phyloP scores from a whole-genome alignment of 805 yeast genomes.

The Torulaspora indica region DNA sequence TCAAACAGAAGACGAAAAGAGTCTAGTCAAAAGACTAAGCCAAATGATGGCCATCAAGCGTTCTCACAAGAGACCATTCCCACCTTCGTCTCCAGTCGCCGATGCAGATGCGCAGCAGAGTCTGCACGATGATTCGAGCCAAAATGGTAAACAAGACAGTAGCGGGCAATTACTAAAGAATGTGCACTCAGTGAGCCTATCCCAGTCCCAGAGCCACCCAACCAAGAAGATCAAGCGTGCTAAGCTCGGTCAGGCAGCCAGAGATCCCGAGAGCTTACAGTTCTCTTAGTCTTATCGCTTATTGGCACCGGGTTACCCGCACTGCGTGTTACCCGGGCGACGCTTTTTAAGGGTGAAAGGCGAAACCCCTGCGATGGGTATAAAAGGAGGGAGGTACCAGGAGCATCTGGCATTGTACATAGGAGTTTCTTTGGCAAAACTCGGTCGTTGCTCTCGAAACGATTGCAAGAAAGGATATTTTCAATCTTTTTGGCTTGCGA shows the following conservation, averaged over 20 bases:
- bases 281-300: conserved; percentile 13
- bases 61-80: conserved; percentile 10
- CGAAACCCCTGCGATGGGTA: conserved; percentile 8
- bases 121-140: not conserved
- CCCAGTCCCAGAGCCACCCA: conserved; percentile 29
- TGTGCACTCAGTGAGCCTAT: conserved; percentile 27
- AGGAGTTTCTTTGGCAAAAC: not conserved
- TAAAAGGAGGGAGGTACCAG: not conserved
- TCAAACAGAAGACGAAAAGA: conserved; percentile 28
- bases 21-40: conserved; percentile 19
- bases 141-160: conserved; percentile 6
- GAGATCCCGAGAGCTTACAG: conserved; percentile 19
- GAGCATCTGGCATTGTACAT: no score
- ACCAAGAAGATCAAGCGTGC: conserved; percentile 32
- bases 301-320: not conserved
- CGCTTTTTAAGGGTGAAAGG: conserved; percentile 8
- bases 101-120: not conserved
- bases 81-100: conserved; percentile 7
- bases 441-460: not conserved
- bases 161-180: conserved; percentile 21
- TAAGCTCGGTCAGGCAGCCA: conserved; percentile 28
- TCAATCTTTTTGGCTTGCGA: not conserved
- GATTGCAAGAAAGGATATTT: not conserved
- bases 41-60: conserved; percentile 23
- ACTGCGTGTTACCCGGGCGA: not conserved